Evolutionary conservation across 352 stramenopile genomes (phyloP).

Genomic region (Blastocystis sp.): DNA sequence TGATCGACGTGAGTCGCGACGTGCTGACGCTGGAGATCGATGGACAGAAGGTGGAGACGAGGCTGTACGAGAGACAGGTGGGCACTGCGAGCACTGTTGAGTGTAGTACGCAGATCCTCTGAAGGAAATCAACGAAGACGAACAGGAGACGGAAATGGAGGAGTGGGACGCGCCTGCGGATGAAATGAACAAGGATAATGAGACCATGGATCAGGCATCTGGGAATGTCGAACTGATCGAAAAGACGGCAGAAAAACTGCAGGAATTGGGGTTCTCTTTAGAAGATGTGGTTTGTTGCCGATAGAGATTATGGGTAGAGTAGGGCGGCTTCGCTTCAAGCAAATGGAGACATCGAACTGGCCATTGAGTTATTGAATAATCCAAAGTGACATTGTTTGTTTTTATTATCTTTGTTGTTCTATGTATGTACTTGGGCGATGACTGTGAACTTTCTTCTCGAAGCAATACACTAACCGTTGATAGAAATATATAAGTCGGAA

Average conservation of each 20-base stretch:
- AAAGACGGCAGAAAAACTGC: background rate
- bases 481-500: too few relatives aligned
- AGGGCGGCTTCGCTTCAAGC: background rate
- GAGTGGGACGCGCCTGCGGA: background rate
- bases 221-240: background rate
- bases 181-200: background rate
- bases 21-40: constrained; percentile 7
- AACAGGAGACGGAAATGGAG: background rate
- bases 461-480: too few relatives aligned
- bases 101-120: constrained; percentile 7
- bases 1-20: constrained; percentile 18
- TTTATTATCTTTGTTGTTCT: background rate
- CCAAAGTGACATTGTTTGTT: background rate
- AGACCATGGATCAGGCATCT: background rate
- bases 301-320: background rate
- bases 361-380: background rate
- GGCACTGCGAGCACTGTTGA: background rate
- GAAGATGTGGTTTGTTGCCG: background rate
- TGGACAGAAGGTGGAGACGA: constrained; percentile 18
- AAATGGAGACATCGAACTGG: background rate
- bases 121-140: background rate
- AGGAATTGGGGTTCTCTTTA: background rate
- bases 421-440: background rate
- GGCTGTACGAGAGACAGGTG: background rate
- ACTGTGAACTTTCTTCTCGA: too few relatives aligned